These are phyloP conservation scores for Huiozyma sinensis DNA, from an alignment of 805 yeast genomes.

Conservation along the genomic window DNA sequence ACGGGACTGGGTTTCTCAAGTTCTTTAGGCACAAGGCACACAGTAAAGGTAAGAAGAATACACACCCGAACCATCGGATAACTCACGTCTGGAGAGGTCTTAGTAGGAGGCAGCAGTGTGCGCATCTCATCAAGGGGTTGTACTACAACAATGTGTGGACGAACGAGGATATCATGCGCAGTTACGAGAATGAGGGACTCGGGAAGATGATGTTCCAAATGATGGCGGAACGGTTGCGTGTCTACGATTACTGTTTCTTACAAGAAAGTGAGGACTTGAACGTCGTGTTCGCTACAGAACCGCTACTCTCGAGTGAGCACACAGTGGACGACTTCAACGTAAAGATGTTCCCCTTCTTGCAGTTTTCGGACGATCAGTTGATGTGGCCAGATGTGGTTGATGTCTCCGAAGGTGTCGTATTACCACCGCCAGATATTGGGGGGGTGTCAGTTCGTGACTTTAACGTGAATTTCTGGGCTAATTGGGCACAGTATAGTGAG, in stretches of 20 bases:
- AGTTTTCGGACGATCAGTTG: background rate
- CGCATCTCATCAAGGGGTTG: slow-evolving; percentile 1
- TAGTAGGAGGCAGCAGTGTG: slow-evolving; percentile 1
- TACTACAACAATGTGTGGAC: slow-evolving; percentile 2
- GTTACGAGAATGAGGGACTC: background rate
- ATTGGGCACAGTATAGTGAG: slow-evolving; percentile 16
- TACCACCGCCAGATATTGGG: slow-evolving; percentile 2
- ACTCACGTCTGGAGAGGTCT: background rate
- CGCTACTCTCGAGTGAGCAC: no score
- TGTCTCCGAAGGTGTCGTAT: background rate
- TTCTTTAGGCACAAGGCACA: background rate
- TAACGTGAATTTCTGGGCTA: slow-evolving; percentile 17
- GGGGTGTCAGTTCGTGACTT: slow-evolving; percentile 3
- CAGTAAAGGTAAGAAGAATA: background rate
- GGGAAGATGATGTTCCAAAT: slow-evolving; percentile 1
- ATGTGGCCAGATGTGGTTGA: slow-evolving; percentile 1
- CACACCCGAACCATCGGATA: no score
- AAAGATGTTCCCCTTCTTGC: slow-evolving; percentile 1
- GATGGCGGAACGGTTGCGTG: slow-evolving; percentile 18
- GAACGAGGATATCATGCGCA: background rate
- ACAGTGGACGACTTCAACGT: slow-evolving; percentile 2
- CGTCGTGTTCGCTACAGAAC: background rate
- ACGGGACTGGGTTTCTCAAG: background rate
- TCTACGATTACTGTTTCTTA: slow-evolving; percentile 22
- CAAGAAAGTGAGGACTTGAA: slow-evolving; percentile 1